Evolutionary conservation across 1,284 basidiomycete genomes (phyloP), one percentile per base, ranked within the genome.

Genomic region (Bjerkandera adusta): DNA sequence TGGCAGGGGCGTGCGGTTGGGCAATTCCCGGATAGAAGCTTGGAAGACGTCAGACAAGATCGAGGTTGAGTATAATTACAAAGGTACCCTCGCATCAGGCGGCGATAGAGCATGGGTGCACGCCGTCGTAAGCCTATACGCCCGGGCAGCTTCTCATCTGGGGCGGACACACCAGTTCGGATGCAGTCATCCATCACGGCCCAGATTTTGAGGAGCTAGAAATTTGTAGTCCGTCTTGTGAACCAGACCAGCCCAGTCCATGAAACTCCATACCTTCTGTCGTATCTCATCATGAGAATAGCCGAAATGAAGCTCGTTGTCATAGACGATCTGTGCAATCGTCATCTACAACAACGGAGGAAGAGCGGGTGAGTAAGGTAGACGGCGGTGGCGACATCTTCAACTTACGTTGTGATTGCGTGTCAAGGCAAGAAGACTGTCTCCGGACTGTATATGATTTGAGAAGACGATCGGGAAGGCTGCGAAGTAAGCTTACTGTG

Each of bases 151-250:
- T 78, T 79, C 35, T 75, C 75, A 54, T 96, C 91, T 1, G 76
- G 72, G 0, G 89, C 78, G 7, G 89, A 85, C 13, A 97, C 92
- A 20, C 94, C 94, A 2, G 80, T 79, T 16, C 86, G 86, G 53
- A 97, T 97, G 62, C 92, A 96, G 48, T 86, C 81, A 63, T 97
- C 94, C 95, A 97, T 97, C 2, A 93, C 89, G 40, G 72, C 63
- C 93, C 94, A 97, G 45, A 97, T 93, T 46, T 75, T 75, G 71
- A 81, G 76, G 36, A 91, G 66, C 84, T 87, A 54, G 36, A 38
- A 16, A 16, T 13, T n/a, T n/a, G n/a, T n/a, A n/a, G n/a, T n/a
- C n/a, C n/a, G n/a, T n/a, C n/a, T n/a, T n/a, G 26, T 45, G 36
- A 30, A 15, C 32, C 27, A 24, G 21, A 13, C 25, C 22, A 36